Conservation (phyloP, 1,139 yeast species). For the Suhomyces chickasaworum region DNA sequence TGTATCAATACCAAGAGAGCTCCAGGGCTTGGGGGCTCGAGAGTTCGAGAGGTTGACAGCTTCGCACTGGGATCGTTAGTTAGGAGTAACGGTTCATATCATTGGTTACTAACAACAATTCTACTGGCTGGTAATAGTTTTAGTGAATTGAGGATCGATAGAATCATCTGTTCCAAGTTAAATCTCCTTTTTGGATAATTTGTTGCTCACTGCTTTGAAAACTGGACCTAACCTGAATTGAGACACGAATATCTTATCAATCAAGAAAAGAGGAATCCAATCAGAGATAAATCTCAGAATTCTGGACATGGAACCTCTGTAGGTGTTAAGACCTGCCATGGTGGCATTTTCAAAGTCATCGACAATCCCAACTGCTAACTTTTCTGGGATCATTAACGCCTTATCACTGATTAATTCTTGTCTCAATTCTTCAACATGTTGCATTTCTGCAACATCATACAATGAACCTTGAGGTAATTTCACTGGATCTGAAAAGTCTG, state of each 20-base stretch:
- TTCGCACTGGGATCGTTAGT: no score
- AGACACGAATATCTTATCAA: constrained; percentile 45
- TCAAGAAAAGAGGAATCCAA: constrained; percentile 52
- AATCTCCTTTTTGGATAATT: constrained; percentile 24
- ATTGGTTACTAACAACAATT: no score
- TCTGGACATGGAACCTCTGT: constrained; percentile 56
- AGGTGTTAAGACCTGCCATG: constrained; percentile 46
- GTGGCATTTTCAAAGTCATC: constrained; percentile 48
- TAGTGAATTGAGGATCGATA: no score
- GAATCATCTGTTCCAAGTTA: background rate
- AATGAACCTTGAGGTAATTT: constrained; percentile 58
- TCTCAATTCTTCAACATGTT: constrained; percentile 51
- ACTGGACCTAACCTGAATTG: constrained; percentile 50
- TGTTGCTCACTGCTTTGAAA: constrained; percentile 24
- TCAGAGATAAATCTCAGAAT: constrained; percentile 50
- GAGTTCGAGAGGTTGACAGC: no score
- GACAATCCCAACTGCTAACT: constrained; percentile 57
- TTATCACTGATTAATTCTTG: constrained; percentile 57
- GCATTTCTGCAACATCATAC: constrained; percentile 55
- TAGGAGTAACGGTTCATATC: no score
- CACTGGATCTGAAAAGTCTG: constrained; percentile 55
- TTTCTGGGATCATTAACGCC: constrained; percentile 57
- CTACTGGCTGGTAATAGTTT: no score
- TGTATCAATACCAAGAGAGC: no score
- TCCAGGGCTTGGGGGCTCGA: no score